These are phyloP conservation scores for Colletotrichum navitas DNA, from an alignment of 2,329 filamentous ascomycete genomes.

Conservation along the genomic window DNA sequence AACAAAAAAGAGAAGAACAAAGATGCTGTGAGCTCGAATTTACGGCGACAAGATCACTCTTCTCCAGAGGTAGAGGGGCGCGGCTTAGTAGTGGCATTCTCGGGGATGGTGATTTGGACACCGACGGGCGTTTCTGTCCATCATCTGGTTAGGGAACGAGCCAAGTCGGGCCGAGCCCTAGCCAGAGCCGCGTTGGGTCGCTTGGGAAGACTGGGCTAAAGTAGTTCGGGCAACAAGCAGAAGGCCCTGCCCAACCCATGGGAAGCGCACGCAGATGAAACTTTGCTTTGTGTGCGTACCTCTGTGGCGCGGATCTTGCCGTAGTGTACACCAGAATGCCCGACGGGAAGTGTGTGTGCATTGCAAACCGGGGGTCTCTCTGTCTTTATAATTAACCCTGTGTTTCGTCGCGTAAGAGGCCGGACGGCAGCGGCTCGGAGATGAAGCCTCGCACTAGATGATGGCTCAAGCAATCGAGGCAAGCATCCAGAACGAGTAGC, in stretches of 20 bases:
- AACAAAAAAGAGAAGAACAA: too few species aligned
- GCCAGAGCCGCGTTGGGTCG: not conserved
- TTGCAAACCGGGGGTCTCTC: conserved; percentile 20
- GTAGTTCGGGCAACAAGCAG: conserved; percentile 23
- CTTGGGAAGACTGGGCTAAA: conserved; percentile 14
- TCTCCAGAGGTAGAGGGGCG: not conserved
- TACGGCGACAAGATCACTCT: not conserved
- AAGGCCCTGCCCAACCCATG: conserved; percentile 29
- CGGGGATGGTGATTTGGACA: not conserved
- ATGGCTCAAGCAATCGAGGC: not conserved
- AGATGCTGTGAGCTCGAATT: not conserved
- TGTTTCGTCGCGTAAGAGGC: conserved; percentile 7
- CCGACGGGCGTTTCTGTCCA: conserved; percentile 4
- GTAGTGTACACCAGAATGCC: not conserved
- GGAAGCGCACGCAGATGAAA: conserved; percentile 28
- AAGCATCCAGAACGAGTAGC: conserved; percentile 1
- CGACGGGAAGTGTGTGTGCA: not conserved
- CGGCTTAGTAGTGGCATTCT: not conserved
- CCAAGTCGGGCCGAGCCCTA: conserved; percentile 21
- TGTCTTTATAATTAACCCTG: conserved; percentile 12
- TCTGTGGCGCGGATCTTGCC: conserved; percentile 37
- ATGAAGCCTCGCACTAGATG: not conserved
- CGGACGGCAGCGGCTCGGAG: conserved; percentile 18
- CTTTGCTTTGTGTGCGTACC: conserved; percentile 18
- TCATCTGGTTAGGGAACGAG: conserved; percentile 2